Conservation (phyloP, 495 filamentous ascomycete genomes). For the Aspergillus funiculosus region DNA sequence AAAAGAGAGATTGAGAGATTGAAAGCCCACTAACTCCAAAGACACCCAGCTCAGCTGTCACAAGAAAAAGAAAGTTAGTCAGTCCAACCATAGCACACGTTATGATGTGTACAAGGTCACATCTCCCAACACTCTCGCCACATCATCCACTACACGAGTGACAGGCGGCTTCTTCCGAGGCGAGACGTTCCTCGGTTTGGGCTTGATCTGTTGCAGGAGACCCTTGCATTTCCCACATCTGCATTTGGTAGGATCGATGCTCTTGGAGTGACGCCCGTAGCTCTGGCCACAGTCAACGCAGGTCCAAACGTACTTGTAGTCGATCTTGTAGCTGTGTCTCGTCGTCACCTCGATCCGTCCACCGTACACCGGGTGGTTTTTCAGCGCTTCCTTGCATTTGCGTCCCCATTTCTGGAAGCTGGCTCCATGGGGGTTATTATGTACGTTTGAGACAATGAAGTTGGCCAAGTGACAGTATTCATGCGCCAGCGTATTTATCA, state of each 20-base stretch:
- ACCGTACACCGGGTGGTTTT: slow-evolving; percentile 37
- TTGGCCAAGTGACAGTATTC: slow-evolving; percentile 93
- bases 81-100: background rate
- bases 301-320: slow-evolving; percentile 83
- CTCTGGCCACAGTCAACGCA: slow-evolving; percentile 62
- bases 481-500: slow-evolving; percentile 84
- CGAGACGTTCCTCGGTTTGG: slow-evolving; percentile 55
- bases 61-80: too few species aligned
- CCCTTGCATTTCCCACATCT: slow-evolving; percentile 68
- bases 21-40: background rate
- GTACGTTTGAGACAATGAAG: slow-evolving; percentile 68
- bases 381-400: slow-evolving; percentile 42
- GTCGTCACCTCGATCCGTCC: slow-evolving; percentile 71
- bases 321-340: slow-evolving; percentile 80
- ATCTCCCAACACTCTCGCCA: slow-evolving; percentile 7
- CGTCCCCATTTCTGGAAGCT: slow-evolving; percentile 72
- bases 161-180: slow-evolving; percentile 48
- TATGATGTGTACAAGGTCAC: slow-evolving; percentile 1
- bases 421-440: slow-evolving; percentile 68
- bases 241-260: slow-evolving; percentile 60
- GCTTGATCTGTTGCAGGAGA: slow-evolving; percentile 68
- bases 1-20: background rate
- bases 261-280: slow-evolving; percentile 78
- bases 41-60: background rate
- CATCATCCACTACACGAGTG: slow-evolving; percentile 1